phyloP scores from a whole-genome alignment of 202 grass and related monocot genomes.

The Schoenoplectus triqueter region DNA sequence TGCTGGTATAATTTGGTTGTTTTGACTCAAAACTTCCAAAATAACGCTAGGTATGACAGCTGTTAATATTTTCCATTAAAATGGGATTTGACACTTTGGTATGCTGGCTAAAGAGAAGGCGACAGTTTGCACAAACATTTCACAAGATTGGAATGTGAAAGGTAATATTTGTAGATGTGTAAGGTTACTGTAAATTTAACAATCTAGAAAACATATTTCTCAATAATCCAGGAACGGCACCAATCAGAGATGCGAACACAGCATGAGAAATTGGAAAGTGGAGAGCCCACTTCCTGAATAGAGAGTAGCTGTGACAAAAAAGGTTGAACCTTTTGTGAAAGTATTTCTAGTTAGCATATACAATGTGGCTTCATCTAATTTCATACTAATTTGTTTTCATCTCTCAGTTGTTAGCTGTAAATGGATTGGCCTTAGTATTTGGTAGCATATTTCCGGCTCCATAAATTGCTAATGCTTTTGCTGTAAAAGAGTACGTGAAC shows the following conservation, averaged over 20 bases:
- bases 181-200: constrained; percentile 10
- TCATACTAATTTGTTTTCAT: background rate
- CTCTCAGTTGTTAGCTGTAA: constrained; percentile 24
- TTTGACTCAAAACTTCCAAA: background rate
- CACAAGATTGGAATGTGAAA: background rate
- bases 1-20: background rate
- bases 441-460: background rate
- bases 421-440: background rate
- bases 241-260: constrained; percentile 91
- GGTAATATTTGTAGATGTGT: background rate
- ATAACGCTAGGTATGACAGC: background rate
- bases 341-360: constrained; percentile 89
- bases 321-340: constrained; percentile 88
- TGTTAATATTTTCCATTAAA: background rate
- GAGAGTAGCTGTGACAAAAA: constrained; percentile 58
- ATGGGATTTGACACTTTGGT: background rate
- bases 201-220: background rate
- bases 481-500: background rate
- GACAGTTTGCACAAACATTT: background rate
- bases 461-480: background rate
- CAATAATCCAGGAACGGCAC: constrained; percentile 63
- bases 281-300: constrained; percentile 72
- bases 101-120: background rate
- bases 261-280: constrained; percentile 71
- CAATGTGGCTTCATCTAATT: constrained; percentile 49